These are phyloP conservation scores for Podospora pseudocomata DNA, from an alignment of 495 filamentous ascomycete genomes.

Conservation along the genomic window DNA sequence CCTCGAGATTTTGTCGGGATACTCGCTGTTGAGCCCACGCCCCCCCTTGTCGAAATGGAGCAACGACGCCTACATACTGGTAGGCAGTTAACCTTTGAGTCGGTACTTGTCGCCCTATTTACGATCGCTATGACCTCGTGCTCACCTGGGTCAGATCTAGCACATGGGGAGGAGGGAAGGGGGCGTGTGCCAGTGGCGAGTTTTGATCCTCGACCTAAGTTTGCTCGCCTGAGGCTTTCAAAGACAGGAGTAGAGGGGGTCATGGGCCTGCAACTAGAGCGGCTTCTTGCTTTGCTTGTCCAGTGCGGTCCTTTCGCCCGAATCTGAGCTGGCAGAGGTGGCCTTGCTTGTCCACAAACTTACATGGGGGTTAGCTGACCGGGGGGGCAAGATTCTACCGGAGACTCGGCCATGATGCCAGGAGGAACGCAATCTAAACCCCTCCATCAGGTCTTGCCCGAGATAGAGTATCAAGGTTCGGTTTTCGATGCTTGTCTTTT, in stretches of 20 bases:
- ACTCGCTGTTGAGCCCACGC: conserved; percentile 7
- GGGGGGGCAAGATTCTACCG: conserved; percentile 16
- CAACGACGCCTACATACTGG: neutral
- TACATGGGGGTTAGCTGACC: conserved; percentile 22
- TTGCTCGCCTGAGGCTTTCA: conserved; percentile 23
- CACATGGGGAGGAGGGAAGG: neutral
- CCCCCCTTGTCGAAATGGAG: neutral
- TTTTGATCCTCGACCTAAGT: conserved; percentile 4
- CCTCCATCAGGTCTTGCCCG: conserved; percentile 20
- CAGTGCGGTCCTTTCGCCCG: conserved; percentile 33
- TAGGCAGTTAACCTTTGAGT: neutral
- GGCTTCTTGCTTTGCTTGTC: conserved; percentile 36
- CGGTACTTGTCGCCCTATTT: neutral
- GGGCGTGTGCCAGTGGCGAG: conserved; percentile 18
- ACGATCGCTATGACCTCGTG: neutral
- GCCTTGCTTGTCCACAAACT: conserved; percentile 23
- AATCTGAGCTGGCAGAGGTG: conserved; percentile 23
- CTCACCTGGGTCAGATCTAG: neutral
- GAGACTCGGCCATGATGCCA: conserved; percentile 17
- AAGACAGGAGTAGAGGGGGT: conserved; percentile 18
- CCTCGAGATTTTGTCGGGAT: conserved; percentile 18
- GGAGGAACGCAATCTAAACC: conserved; percentile 26
- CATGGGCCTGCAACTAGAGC: conserved; percentile 28
- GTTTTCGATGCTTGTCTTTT: conserved; percentile 19
- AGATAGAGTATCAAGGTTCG: conserved; percentile 21